Evolutionary conservation across 805 yeast genomes (phyloP).

Genomic region (Cephaloascus albidus): DNA sequence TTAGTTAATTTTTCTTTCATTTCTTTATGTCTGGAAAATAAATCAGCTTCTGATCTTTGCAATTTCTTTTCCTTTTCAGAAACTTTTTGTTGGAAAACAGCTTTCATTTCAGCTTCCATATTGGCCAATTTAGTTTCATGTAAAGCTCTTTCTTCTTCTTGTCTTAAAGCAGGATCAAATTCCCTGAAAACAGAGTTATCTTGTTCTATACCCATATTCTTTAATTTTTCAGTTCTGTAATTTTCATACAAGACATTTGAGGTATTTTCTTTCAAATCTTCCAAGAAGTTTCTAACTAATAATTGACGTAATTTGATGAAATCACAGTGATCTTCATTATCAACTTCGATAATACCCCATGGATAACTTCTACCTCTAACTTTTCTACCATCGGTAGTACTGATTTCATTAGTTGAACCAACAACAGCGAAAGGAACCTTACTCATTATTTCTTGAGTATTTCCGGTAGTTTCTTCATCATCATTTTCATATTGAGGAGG

Average conservation of each 20-base stretch:
- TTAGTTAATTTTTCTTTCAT: constrained; percentile 90
- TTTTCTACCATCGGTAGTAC: constrained; percentile 61
- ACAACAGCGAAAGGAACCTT: constrained; percentile 89
- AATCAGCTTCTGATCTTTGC: constrained; percentile 93
- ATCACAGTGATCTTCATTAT: constrained; percentile 89
- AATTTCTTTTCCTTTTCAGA: constrained; percentile 94
- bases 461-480: constrained; percentile 71
- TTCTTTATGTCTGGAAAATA: constrained; percentile 91
- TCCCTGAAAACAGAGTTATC: constrained; percentile 90
- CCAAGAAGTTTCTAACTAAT: constrained; percentile 82
- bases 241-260: constrained; percentile 70
- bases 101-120: constrained; percentile 94
- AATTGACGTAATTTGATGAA: constrained; percentile 83
- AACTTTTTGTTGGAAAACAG: constrained; percentile 93
- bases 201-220: constrained; percentile 79
- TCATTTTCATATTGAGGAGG: constrained; percentile 75
- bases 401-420: constrained; percentile 73
- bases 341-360: constrained; percentile 96
- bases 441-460: constrained; percentile 56
- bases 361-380: constrained; percentile 93
- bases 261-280: constrained; percentile 87
- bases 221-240: constrained; percentile 79
- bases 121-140: constrained; percentile 92
- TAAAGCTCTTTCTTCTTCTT: constrained; percentile 85
- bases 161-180: constrained; percentile 85